Conservation (phyloP, 306 rosid genomes). For the Cicer arietinum region DNA sequence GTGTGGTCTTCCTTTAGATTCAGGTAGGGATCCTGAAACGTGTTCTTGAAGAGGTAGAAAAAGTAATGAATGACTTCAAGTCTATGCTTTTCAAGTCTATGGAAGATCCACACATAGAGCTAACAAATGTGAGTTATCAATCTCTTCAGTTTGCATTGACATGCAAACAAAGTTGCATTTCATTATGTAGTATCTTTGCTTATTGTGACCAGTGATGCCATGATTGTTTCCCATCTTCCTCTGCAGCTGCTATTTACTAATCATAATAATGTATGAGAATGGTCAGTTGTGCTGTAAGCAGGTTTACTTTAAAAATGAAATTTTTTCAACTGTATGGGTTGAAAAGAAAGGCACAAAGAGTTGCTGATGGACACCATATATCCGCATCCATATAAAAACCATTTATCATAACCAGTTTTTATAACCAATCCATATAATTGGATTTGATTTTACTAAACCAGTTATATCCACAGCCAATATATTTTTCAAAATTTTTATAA, state of each 20-base stretch:
- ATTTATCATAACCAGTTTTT: too few relatives aligned
- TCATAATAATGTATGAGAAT: slow-evolving; percentile 9
- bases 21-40: slow-evolving; percentile 97
- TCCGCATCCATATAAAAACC: too few relatives aligned
- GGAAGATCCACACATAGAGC: slow-evolving; percentile 95
- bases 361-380: too few relatives aligned
- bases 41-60: slow-evolving; percentile 99
- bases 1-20: slow-evolving; percentile 46
- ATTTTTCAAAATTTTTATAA: too few relatives aligned
- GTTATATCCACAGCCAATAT: too few relatives aligned
- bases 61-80: slow-evolving; percentile 95
- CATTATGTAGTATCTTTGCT: slow-evolving; percentile 35
- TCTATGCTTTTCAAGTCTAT: slow-evolving; percentile 89
- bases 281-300: slow-evolving; percentile 1
- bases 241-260: slow-evolving; percentile 19
- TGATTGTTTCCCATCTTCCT: slow-evolving; percentile 30
- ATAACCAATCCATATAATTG: too few relatives aligned
- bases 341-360: slow-evolving; percentile 26
- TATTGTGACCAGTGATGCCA: slow-evolving; percentile 19
- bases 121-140: slow-evolving; percentile 75
- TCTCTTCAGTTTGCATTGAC: slow-evolving; percentile 32
- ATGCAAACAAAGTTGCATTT: slow-evolving; percentile 24
- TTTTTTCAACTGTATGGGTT: slow-evolving; percentile 26
- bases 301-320: slow-evolving; percentile 37
- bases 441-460: too few relatives aligned